phyloP scores from a whole-genome alignment of 768 basidiomycete genomes.

The Macrolepiota fuliginosa region DNA sequence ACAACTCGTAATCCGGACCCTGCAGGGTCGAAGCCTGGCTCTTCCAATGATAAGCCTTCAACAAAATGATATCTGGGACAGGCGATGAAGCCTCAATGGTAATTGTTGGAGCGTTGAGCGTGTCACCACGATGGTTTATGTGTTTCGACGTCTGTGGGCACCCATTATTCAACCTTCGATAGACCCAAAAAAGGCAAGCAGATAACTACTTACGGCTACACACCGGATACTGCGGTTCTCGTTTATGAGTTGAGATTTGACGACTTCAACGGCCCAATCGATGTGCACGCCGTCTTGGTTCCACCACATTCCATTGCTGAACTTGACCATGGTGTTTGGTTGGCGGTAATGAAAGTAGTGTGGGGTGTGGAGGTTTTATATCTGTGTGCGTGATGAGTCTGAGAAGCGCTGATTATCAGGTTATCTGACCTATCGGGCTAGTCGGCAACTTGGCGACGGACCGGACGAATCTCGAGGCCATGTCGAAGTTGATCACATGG shows the following conservation, averaged over 20 bases:
- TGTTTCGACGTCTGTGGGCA: slow-evolving; percentile 23
- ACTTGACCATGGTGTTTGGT: slow-evolving; percentile 24
- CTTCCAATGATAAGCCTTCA: slow-evolving; percentile 31
- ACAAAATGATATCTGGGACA: slow-evolving; percentile 27
- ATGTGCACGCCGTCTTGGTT: slow-evolving; percentile 22
- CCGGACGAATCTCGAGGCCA: too few relatives aligned
- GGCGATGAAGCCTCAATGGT: slow-evolving; percentile 31
- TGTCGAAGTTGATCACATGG: neutral
- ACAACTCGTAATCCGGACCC: slow-evolving; percentile 29
- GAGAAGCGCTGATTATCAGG: neutral
- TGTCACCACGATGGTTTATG: slow-evolving; percentile 32
- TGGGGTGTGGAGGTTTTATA: neutral
- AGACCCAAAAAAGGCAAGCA: neutral
- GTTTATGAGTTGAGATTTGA: slow-evolving; percentile 22
- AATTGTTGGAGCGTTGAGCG: slow-evolving; percentile 28
- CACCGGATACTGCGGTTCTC: slow-evolving; percentile 22
- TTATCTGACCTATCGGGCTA: neutral
- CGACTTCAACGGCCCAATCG: slow-evolving; percentile 29
- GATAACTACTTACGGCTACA: slow-evolving; percentile 22
- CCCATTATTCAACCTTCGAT: neutral
- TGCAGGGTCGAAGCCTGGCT: slow-evolving; percentile 17
- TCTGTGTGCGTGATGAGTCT: too few relatives aligned
- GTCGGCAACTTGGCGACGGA: too few relatives aligned
- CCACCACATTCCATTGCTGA: slow-evolving; percentile 32
- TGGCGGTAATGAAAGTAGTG: neutral